phyloP scores from a whole-genome alignment of 164 flowering plant species.

The Akebia trifoliata region DNA sequence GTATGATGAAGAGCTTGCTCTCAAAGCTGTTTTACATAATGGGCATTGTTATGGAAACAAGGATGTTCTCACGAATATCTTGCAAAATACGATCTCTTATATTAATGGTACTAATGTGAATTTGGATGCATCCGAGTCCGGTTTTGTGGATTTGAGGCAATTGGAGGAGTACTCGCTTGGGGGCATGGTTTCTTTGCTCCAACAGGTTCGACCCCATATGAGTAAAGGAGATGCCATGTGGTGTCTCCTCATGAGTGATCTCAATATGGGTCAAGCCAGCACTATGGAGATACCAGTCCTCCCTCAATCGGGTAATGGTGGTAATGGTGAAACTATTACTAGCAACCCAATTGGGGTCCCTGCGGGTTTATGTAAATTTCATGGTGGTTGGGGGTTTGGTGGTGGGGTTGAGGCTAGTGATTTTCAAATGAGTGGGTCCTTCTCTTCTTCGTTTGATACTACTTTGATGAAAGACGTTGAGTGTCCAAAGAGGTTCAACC shows the following conservation, averaged over 20 bases:
- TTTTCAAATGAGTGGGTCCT: slow-evolving; percentile 32
- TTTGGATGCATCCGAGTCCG: slow-evolving; percentile 45
- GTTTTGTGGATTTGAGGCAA: slow-evolving; percentile 70
- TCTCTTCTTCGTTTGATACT: slow-evolving; percentile 34
- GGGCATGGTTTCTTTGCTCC: slow-evolving; percentile 74
- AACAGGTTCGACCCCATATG: slow-evolving; percentile 71
- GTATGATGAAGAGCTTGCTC: slow-evolving; percentile 61
- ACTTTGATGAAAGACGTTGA: slow-evolving; percentile 48
- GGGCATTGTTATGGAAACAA: slow-evolving; percentile 91
- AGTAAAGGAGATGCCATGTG: slow-evolving; percentile 94
- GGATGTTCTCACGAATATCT: slow-evolving; percentile 70
- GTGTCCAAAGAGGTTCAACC: slow-evolving; percentile 78
- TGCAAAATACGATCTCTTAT: slow-evolving; percentile 71
- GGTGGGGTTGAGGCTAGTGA: slow-evolving; percentile 49
- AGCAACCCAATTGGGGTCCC: slow-evolving; percentile 35
- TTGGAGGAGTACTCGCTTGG: slow-evolving; percentile 76
- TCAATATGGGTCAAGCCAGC: slow-evolving; percentile 83
- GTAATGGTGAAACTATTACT: slow-evolving; percentile 28
- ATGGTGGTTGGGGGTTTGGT: slow-evolving; percentile 85
- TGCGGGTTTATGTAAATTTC: slow-evolving; percentile 63
- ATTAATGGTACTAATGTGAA: slow-evolving; percentile 36
- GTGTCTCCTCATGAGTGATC: slow-evolving; percentile 96
- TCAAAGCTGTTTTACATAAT: slow-evolving; percentile 60
- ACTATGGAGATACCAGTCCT: slow-evolving; percentile 59
- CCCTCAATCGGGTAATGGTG: slow-evolving; percentile 23